Evolutionary conservation across 805 yeast species (phyloP).

Genomic region (Starmerella apicola): DNA sequence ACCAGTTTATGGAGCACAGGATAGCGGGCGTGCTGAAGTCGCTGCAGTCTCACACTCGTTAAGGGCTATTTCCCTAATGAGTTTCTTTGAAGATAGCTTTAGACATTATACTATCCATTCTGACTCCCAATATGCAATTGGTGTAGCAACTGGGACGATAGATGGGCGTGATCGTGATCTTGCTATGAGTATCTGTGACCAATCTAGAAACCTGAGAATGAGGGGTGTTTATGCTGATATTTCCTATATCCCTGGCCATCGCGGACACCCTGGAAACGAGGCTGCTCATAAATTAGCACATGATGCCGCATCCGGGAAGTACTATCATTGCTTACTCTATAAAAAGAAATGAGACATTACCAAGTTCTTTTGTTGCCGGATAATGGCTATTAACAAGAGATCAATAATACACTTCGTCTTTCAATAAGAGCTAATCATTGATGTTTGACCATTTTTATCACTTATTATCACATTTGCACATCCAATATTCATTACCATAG

Average conservation of each 20-base stretch:
- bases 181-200: slow-evolving; percentile 29
- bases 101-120: slow-evolving; percentile 26
- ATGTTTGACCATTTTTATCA: too few species aligned
- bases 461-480: too few species aligned
- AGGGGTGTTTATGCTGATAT: slow-evolving; percentile 32
- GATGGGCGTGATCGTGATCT: slow-evolving; percentile 43
- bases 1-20: slow-evolving; percentile 41
- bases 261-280: slow-evolving; percentile 58
- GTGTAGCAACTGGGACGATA: slow-evolving; percentile 43
- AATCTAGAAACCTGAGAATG: slow-evolving; percentile 29
- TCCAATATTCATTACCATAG: too few species aligned
- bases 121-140: slow-evolving; percentile 67
- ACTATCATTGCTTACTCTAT: too few species aligned
- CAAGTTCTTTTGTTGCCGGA: too few species aligned
- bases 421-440: too few species aligned
- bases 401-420: too few species aligned
- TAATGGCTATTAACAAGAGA: too few species aligned
- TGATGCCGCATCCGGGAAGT: slow-evolving; percentile 37
- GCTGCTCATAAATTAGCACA: slow-evolving; percentile 66
- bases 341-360: too few species aligned
- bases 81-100: too few species aligned
- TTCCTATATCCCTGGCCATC: slow-evolving; percentile 61
- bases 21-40: slow-evolving; percentile 76
- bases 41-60: slow-evolving; percentile 52
- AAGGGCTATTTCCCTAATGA: slow-evolving; percentile 22